phyloP scores from a whole-genome alignment of 305 asterid species.

The Fraxinus velutina region DNA sequence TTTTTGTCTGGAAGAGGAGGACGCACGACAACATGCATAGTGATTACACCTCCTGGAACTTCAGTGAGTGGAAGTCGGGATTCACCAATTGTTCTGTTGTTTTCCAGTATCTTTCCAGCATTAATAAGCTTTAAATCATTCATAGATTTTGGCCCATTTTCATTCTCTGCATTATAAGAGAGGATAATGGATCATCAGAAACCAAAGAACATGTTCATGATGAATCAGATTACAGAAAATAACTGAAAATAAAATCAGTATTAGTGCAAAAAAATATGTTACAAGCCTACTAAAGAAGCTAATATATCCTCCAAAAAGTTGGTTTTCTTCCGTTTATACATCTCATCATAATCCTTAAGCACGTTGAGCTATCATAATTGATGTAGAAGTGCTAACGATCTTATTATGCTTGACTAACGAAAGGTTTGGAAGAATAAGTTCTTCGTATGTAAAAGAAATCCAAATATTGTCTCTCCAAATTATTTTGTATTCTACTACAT shows the following conservation, averaged over 20 bases:
- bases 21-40: slow-evolving; percentile 84
- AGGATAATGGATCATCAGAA: background rate
- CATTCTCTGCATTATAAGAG: slow-evolving; percentile 50
- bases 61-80: slow-evolving; percentile 79
- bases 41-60: slow-evolving; percentile 81
- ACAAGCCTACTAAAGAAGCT: background rate
- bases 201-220: background rate
- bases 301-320: background rate
- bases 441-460: background rate
- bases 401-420: background rate
- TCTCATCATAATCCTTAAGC: background rate
- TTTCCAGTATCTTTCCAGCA: slow-evolving; percentile 87
- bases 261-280: background rate
- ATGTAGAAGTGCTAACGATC: background rate
- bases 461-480: background rate
- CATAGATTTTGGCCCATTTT: slow-evolving; percentile 67
- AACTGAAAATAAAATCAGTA: background rate
- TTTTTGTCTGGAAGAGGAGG: slow-evolving; percentile 69
- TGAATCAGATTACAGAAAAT: background rate
- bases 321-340: background rate
- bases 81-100: slow-evolving; percentile 69
- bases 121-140: slow-evolving; percentile 78
- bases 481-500: background rate
- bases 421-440: background rate
- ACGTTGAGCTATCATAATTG: background rate